phyloP scores from a whole-genome alignment of 1,284 basidiomycete genomes.

The Xerocomus minutiporus region DNA sequence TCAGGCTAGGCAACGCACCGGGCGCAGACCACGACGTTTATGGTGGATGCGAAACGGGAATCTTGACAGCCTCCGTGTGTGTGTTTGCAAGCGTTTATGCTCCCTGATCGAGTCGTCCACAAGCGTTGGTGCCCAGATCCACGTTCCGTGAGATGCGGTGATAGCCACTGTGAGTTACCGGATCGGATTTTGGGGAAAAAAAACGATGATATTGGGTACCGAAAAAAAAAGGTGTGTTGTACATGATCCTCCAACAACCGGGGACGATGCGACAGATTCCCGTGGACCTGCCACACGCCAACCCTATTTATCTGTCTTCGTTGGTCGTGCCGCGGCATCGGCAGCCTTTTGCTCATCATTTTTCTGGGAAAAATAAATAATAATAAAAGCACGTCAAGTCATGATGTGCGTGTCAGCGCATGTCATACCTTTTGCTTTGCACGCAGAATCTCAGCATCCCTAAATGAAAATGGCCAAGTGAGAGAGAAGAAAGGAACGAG shows the following conservation, averaged over 20 bases:
- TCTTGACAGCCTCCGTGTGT: conserved; percentile 7
- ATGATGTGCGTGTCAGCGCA: conserved; percentile 8
- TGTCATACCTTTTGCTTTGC: conserved; percentile 68
- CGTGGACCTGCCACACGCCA: conserved; percentile 18
- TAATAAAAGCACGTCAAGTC: conserved; percentile 6
- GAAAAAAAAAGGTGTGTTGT: conserved; percentile 5
- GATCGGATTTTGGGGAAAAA: neutral
- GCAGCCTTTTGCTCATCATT: conserved; percentile 54
- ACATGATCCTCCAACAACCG: conserved; percentile 12
- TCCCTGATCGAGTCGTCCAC: conserved; percentile 17
- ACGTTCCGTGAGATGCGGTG: conserved; percentile 22
- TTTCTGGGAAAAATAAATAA: conserved; percentile 40
- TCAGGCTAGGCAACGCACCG: conserved; percentile 3
- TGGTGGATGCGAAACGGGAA: conserved; percentile 9
- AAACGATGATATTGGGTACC: conserved; percentile 16
- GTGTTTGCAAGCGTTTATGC: neutral
- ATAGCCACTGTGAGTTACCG: conserved; percentile 10
- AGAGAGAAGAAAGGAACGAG: conserved; percentile 18
- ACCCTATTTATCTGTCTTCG: conserved; percentile 43
- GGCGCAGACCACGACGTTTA: conserved; percentile 10
- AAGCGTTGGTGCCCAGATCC: conserved; percentile 17
- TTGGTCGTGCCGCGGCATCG: conserved; percentile 24
- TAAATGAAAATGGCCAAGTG: conserved; percentile 33
- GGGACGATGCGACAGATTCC: conserved; percentile 9
- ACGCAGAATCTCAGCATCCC: conserved; percentile 68